A percentile compares a stretch with the other conserved stretches of the same genome.
These are phyloP conservation scores for Aspergillus novoparasiticus DNA, from an alignment of 2,329 filamentous ascomycete species.

Conservation along the genomic window DNA sequence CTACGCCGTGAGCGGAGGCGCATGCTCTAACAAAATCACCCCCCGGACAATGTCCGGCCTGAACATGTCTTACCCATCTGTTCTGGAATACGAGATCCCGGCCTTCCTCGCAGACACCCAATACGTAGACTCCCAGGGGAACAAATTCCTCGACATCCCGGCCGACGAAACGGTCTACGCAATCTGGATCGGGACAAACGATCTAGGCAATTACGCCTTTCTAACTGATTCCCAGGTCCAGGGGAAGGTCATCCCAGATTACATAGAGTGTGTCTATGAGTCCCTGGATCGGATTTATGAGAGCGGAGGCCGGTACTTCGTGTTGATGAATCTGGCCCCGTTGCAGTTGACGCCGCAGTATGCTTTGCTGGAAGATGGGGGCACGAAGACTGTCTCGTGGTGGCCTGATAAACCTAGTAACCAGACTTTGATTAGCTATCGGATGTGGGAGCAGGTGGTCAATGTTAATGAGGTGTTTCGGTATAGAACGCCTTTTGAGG, in stretches of 20 bases:
- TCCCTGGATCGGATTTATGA: conserved; percentile 65
- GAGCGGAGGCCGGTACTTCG: conserved; percentile 69
- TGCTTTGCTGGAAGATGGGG: conserved; percentile 51
- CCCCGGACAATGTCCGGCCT: conserved; percentile 55
- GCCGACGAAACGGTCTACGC: conserved; percentile 68
- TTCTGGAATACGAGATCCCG: conserved; percentile 59
- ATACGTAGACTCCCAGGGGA: conserved; percentile 18
- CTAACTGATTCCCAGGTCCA: conserved; percentile 64
- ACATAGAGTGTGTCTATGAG: conserved; percentile 68
- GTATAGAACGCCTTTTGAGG: conserved; percentile 54
- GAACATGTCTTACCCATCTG: conserved; percentile 33
- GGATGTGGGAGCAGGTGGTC: conserved; percentile 56
- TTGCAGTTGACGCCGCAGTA: conserved; percentile 71
- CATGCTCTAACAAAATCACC: conserved; percentile 70
- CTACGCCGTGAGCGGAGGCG: conserved; percentile 73
- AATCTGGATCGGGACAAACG: conserved; percentile 82
- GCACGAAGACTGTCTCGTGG: conserved; percentile 47
- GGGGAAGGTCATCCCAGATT: conserved; percentile 64
- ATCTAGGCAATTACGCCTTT: conserved; percentile 68
- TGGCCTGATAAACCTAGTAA: conserved; percentile 55
- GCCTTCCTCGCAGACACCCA: conserved; percentile 34
- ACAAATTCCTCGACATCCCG: conserved; percentile 44
- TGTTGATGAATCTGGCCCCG: conserved; percentile 70
- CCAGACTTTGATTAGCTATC: conserved; percentile 51
- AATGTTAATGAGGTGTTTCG: conserved; percentile 55